phyloP scores from a whole-genome alignment of 805 yeast species.

The Lachancea dasiensis region DNA sequence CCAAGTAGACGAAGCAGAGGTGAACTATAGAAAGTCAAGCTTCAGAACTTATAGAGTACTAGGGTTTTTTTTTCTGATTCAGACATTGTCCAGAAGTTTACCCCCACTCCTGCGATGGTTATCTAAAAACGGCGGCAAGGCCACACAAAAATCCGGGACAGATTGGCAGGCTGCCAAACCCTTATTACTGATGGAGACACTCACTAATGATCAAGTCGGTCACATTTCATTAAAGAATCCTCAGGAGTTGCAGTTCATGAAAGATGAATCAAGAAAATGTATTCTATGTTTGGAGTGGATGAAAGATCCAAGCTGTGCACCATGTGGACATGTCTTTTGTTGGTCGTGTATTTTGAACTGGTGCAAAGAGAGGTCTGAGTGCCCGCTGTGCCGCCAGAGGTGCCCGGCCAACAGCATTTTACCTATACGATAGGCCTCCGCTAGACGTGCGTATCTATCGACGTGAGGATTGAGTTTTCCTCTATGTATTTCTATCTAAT shows the following conservation, averaged over 20 bases:
- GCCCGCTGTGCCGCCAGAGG: constrained; percentile 86
- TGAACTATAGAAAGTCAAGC: constrained; percentile 32
- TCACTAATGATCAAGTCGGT: background rate
- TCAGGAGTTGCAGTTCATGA: constrained; percentile 55
- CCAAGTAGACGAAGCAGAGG: constrained; percentile 36
- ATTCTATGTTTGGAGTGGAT: constrained; percentile 77
- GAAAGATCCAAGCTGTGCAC: constrained; percentile 77
- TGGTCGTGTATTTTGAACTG: constrained; percentile 89
- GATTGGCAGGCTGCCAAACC: background rate
- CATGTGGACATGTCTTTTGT: constrained; percentile 91
- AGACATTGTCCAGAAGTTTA: constrained; percentile 40
- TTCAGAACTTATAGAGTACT: constrained; percentile 60
- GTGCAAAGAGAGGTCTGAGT: constrained; percentile 81
- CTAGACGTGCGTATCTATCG: no score
- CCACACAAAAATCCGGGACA: background rate
- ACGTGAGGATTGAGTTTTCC: no score
- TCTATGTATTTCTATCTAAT: constrained; percentile 8
- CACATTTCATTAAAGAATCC: constrained; percentile 53
- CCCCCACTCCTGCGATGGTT: constrained; percentile 1
- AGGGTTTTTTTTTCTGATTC: constrained; percentile 56
- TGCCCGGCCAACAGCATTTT: constrained; percentile 13
- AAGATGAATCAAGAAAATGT: constrained; percentile 66
- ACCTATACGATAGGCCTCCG: constrained; percentile 2
- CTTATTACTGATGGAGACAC: background rate
- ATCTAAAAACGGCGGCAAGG: background rate